Conservation (phyloP, 805 yeast species). For the Barnettozyma pratensis region DNA sequence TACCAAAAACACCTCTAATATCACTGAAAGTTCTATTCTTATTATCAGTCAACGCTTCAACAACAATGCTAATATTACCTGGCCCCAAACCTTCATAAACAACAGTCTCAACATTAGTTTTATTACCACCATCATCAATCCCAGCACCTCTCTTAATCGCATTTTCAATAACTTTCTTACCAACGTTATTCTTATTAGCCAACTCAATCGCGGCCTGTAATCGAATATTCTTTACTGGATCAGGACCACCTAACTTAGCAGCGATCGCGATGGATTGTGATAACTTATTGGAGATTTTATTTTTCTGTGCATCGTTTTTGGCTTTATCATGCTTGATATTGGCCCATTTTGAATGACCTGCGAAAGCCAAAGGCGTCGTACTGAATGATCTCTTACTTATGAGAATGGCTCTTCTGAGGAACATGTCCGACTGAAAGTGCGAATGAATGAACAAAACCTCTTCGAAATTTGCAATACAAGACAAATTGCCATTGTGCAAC, state of each 20-base stretch:
- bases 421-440: background rate
- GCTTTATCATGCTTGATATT: conserved; percentile 93
- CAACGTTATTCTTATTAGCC: conserved; percentile 70
- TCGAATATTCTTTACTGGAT: conserved; percentile 53
- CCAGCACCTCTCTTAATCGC: conserved; percentile 87
- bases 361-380: conserved; percentile 6
- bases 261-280: conserved; percentile 73
- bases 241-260: conserved; percentile 66
- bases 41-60: conserved; percentile 87
- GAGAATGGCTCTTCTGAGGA: background rate
- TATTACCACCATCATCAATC: conserved; percentile 42
- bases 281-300: conserved; percentile 61
- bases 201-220: conserved; percentile 69
- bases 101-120: conserved; percentile 45
- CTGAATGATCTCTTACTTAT: background rate
- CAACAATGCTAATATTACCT: conserved; percentile 80
- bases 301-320: conserved; percentile 78
- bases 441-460: no score
- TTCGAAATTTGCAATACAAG: no score
- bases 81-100: conserved; percentile 90
- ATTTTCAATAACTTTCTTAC: conserved; percentile 80
- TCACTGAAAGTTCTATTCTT: conserved; percentile 74
- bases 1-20: conserved; percentile 70
- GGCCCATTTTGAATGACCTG: conserved; percentile 95
- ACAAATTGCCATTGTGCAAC: no score